A percentile compares a stretch with the other conserved stretches of the same genome.
These are phyloP conservation scores for Sphenostylis stenocarpa DNA, from an alignment of 306 rosid species.

Conservation along the genomic window DNA sequence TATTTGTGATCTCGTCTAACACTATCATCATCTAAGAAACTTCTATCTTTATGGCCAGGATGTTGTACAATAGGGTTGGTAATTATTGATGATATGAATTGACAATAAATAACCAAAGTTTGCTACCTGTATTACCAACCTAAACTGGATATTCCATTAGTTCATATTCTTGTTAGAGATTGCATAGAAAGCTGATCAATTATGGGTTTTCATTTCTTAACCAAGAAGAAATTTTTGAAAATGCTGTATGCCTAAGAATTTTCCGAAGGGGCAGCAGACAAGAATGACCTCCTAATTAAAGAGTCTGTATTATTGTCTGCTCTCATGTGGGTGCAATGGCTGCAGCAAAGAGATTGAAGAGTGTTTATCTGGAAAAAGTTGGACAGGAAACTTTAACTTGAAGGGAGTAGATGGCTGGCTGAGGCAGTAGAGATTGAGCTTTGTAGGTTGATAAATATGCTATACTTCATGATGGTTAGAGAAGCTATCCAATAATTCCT, in stretches of 20 bases:
- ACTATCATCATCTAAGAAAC: background rate
- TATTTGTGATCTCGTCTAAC: background rate
- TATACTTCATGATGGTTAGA: background rate
- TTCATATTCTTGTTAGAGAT: background rate
- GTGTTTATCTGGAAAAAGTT: slow-evolving; percentile 6
- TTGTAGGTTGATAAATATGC: background rate
- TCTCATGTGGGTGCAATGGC: background rate
- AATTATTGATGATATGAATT: background rate
- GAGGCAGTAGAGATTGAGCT: background rate
- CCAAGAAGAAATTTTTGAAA: slow-evolving; percentile 7
- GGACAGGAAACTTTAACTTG: slow-evolving; percentile 16
- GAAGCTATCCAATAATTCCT: background rate
- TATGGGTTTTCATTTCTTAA: slow-evolving; percentile 1
- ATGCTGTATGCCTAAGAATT: background rate
- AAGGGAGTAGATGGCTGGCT: slow-evolving; percentile 5
- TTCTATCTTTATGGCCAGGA: background rate
- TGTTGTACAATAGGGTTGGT: slow-evolving; percentile 4
- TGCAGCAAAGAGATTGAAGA: background rate
- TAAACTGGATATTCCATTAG: background rate
- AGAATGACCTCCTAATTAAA: background rate
- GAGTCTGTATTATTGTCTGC: slow-evolving; percentile 8
- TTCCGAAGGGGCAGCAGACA: background rate
- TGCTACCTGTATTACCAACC: background rate
- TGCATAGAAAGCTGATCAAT: background rate
- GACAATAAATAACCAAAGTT: background rate